These are phyloP conservation scores for Anaeromyces robustus DNA, from an alignment of 192 early-diverging fungal species.

Conservation along the genomic window DNA sequence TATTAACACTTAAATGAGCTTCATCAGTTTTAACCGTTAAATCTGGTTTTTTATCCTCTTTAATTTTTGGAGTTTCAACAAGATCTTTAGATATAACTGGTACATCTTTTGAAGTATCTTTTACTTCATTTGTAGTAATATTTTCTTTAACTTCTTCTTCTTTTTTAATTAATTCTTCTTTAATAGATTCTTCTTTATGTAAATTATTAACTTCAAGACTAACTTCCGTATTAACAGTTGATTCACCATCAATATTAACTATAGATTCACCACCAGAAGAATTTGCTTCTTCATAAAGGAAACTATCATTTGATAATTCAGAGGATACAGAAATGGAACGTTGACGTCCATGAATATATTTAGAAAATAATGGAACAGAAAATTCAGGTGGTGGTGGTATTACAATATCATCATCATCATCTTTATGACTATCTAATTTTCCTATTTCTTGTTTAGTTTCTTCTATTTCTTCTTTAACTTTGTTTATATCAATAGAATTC, in stretches of 20 bases:
- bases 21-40: not conserved
- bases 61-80: no score
- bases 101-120: no score
- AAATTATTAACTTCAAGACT: no score
- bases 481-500: not conserved
- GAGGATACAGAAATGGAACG: not conserved
- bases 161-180: no score
- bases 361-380: not conserved
- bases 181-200: no score
- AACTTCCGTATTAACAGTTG: not conserved
- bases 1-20: not conserved
- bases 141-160: no score
- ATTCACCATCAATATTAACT: not conserved
- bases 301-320: not conserved
- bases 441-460: not conserved
- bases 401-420: not conserved
- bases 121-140: no score
- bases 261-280: not conserved
- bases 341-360: not conserved
- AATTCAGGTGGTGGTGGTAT: not conserved
- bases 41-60: no score
- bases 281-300: not conserved
- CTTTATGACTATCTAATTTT: not conserved
- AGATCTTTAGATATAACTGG: no score
- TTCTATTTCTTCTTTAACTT: not conserved